Conservation (phyloP, 495 filamentous ascomycete genomes). For the Bathelium albidoporum region DNA sequence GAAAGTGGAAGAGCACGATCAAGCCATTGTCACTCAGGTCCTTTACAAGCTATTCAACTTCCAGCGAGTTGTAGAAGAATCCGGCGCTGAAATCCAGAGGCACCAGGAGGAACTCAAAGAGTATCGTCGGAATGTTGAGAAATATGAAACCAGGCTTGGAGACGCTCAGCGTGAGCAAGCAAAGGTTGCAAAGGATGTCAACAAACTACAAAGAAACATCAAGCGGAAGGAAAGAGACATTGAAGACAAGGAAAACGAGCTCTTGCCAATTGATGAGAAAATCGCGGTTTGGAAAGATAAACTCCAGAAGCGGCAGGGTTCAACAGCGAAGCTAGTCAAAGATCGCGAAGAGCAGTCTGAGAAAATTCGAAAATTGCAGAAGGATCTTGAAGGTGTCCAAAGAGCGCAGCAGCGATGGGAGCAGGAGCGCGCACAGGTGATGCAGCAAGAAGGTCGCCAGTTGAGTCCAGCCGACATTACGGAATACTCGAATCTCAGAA, state of each 20-base stretch:
- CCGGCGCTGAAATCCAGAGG: constrained; percentile 79
- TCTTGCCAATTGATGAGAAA: constrained; percentile 89
- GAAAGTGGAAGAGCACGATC: constrained; percentile 80
- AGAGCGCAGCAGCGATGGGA: constrained; percentile 89
- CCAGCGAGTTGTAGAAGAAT: constrained; percentile 84
- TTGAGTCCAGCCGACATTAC: constrained; percentile 78
- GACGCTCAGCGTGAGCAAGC: constrained; percentile 80
- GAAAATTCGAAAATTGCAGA: constrained; percentile 59
- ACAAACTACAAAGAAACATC: constrained; percentile 72
- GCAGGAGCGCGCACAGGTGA: constrained; percentile 67
- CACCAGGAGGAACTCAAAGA: constrained; percentile 96
- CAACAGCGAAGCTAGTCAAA: constrained; percentile 60
- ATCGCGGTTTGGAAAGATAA: constrained; percentile 68
- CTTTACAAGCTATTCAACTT: constrained; percentile 97
- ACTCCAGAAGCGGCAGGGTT: constrained; percentile 51
- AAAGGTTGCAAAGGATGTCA: constrained; percentile 65
- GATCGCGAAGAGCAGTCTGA: constrained; percentile 60
- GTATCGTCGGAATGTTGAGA: constrained; percentile 74
- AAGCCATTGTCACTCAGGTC: constrained; percentile 87
- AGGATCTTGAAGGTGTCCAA: constrained; percentile 70
- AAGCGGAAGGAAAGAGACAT: constrained; percentile 79
- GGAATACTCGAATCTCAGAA: constrained; percentile 76
- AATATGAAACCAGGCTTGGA: constrained; percentile 72
- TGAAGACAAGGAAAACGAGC: constrained; percentile 69
- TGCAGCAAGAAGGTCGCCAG: constrained; percentile 76